Conservation (phyloP, 169 alveolate genomes). For the Plasmodium knowlesi region DNA sequence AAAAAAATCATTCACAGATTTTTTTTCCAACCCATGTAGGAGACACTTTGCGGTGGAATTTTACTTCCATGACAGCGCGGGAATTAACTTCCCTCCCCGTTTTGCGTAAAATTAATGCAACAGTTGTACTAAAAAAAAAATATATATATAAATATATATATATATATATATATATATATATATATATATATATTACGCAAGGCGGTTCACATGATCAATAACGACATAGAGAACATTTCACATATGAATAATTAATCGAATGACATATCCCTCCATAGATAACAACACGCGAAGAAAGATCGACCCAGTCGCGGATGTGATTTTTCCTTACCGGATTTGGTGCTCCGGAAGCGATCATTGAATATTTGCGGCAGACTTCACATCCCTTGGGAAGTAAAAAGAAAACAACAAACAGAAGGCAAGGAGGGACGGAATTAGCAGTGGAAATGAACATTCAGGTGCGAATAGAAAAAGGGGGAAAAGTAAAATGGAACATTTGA, state of each 20-base stretch:
- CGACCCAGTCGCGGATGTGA: neutral
- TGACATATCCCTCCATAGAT: neutral
- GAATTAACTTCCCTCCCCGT: neutral
- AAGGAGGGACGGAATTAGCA: neutral
- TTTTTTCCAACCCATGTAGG: neutral
- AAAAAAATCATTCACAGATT: neutral
- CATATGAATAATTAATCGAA: neutral
- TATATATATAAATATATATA: no score
- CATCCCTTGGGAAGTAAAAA: neutral
- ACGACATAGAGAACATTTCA: neutral
- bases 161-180: no score
- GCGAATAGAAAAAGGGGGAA: neutral
- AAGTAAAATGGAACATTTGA: neutral
- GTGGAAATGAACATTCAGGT: neutral
- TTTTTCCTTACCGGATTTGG: neutral
- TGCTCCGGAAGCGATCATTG: neutral
- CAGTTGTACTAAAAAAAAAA: no score
- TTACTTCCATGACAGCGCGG: neutral
- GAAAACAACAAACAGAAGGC: neutral
- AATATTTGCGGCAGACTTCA: neutral
- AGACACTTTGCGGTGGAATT: neutral
- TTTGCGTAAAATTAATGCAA: neutral
- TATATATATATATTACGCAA: neutral
- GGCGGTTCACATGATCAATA: neutral
- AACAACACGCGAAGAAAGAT: neutral